Evolutionary conservation across 495 filamentous ascomycete genomes (phyloP), one percentile per base, ranked within the genome.

Genomic region (Lasiosphaeriaceae sp.): DNA sequence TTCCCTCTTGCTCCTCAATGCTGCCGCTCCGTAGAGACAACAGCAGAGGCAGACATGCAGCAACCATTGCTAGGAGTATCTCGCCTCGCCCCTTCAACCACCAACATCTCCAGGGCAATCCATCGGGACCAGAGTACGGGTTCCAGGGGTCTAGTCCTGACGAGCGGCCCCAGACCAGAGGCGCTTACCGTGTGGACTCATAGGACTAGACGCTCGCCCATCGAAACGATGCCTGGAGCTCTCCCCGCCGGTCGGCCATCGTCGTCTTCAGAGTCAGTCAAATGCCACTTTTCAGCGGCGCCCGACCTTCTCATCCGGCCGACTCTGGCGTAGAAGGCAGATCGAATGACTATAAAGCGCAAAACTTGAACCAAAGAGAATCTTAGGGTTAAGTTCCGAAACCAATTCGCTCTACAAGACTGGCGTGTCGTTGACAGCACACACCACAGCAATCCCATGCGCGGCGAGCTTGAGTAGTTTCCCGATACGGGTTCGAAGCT

Each of bases 361-460:
- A 77, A 74, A 62, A 70, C 78, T 79, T 55, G 59, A 66, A 85
- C 83, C 83, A 79, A 80, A 73, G 16, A 63, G 71, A 67, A 67
- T 66, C 74, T 84, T 89, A 89, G 86, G 86, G 86, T 89, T 89
- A 89, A 88, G 86, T 87, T 88, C 86, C 85, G 78, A 83, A 69
- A 70, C 73, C 73, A 74, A 75, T 80, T 80, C 82, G 76, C 78
- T 73, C 66, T 68, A 55, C 59, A 68, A 58, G 65, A 55, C 64
- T 67, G 67, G 65, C 55, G 59, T 64, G 54, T 48, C 59, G 47
- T 14, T 47, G 35, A 52, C 43, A 54, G 16, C 37, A 45, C 5
- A 43, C 57, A 50, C 59, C 55, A 52, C 65, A 68, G 57, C 56
- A 63, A 62, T 56, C 35, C 69, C 69, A 55, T 47, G 29, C 68